phyloP scores from a whole-genome alignment of 176 grass and related monocot genomes.

The Aegilops umbellulata region DNA sequence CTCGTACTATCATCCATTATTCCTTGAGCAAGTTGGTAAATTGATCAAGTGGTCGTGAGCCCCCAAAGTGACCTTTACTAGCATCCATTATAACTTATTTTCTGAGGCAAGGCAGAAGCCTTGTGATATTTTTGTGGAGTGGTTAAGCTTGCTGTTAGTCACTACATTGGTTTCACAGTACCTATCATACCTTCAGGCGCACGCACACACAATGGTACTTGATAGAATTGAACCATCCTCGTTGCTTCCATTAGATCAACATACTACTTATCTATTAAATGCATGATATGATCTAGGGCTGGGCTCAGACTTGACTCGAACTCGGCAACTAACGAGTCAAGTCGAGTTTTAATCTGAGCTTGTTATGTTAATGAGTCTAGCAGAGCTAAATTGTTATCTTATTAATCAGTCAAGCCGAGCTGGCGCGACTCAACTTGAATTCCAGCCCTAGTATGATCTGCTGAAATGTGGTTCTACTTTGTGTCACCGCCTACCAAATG shows the following conservation, averaged over 20 bases:
- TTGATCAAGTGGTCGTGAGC: not conserved
- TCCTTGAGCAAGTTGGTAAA: not conserved
- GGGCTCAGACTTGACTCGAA: no score
- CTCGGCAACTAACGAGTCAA: no score
- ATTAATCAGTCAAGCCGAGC: no score
- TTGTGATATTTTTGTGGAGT: not conserved
- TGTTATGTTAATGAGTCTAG: no score
- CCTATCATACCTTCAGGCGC: not conserved
- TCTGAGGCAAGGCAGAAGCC: not conserved
- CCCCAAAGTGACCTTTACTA: not conserved
- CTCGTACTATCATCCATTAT: not conserved
- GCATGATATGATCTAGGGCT: not conserved
- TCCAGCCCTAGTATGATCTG: no score
- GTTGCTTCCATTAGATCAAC: not conserved
- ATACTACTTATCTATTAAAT: not conserved
- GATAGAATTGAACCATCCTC: not conserved
- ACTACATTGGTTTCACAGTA: not conserved
- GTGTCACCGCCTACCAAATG: no score
- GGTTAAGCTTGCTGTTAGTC: not conserved
- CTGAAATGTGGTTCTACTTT: no score
- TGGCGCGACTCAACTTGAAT: no score
- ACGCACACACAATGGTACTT: not conserved
- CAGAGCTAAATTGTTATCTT: no score
- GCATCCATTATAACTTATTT: not conserved
- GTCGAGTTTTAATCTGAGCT: no score